Evolutionary conservation across 2,329 filamentous ascomycete species (phyloP).

Genomic region (Didymella glomerata): DNA sequence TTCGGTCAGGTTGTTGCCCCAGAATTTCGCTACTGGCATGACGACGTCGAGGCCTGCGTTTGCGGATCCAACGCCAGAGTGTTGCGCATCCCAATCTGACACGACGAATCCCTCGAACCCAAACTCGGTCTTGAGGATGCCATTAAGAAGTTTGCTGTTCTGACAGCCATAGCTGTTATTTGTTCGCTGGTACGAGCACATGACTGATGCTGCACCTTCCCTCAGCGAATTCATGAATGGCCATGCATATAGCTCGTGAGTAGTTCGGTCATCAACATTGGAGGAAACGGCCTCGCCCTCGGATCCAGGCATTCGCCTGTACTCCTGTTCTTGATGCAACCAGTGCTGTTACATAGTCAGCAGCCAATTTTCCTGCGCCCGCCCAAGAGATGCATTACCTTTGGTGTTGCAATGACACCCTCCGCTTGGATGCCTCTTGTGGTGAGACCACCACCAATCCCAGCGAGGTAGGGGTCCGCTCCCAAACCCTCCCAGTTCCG

Average conservation of each 20-base stretch:
- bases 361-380: too few species aligned
- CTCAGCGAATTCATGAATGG: constrained; percentile 69
- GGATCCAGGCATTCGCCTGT: constrained; percentile 44
- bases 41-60: constrained; percentile 60
- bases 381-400: constrained; percentile 15
- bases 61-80: constrained; percentile 56
- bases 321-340: constrained; percentile 66
- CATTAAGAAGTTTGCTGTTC: constrained; percentile 56
- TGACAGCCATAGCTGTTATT: constrained; percentile 47
- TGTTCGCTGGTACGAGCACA: constrained; percentile 62
- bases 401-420: constrained; percentile 51
- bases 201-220: constrained; percentile 66
- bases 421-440: constrained; percentile 62
- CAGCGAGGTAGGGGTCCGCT: constrained; percentile 70
- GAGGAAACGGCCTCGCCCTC: constrained; percentile 65
- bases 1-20: constrained; percentile 42
- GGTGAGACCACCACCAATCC: constrained; percentile 59
- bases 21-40: constrained; percentile 48
- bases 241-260: constrained; percentile 73
- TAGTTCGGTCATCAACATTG: constrained; percentile 70
- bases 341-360: constrained; percentile 51
- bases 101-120: constrained; percentile 58
- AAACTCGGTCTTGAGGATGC: constrained; percentile 60
- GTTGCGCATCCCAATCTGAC: constrained; percentile 56
- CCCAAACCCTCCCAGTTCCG: constrained; percentile 80